These are phyloP conservation scores for Chaetomiaceae sp. DNA, from an alignment of 2,329 filamentous ascomycete species.

Conservation along the genomic window DNA sequence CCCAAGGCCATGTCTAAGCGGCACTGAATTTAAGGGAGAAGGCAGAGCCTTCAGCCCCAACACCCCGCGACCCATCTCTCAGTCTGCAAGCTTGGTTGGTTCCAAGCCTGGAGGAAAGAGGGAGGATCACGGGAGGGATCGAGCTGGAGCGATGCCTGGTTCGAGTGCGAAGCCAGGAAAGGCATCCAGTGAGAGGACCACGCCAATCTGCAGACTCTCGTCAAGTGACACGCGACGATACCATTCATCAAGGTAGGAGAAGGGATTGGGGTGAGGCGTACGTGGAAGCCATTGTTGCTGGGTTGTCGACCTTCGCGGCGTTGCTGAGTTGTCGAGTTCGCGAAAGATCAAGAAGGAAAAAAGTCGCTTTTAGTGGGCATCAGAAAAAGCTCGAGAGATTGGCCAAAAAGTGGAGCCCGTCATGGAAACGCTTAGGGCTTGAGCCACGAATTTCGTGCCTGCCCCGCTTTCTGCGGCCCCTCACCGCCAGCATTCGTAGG, in stretches of 20 bases:
- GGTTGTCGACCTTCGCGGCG: conserved; percentile 30
- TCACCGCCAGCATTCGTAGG: conserved; percentile 26
- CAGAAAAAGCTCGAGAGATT: conserved; percentile 15
- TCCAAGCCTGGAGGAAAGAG: conserved; percentile 45
- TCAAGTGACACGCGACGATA: conserved; percentile 27
- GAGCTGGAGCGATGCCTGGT: conserved; percentile 60
- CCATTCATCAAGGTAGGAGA: conserved; percentile 21
- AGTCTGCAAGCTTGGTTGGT: conserved; percentile 38
- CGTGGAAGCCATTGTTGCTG: conserved; percentile 35
- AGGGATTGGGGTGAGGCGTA: conserved; percentile 24
- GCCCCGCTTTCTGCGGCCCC: conserved; percentile 20
- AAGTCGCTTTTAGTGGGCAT: conserved; percentile 17
- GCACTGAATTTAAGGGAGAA: conserved; percentile 78
- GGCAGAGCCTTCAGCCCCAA: conserved; percentile 67
- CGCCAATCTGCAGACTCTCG: conserved; percentile 64
- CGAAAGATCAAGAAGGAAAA: conserved; percentile 8
- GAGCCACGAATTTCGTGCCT: conserved; percentile 9
- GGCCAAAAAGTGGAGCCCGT: conserved; percentile 18
- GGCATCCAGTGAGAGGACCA: conserved; percentile 74
- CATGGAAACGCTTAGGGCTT: conserved; percentile 27
- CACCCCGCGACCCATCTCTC: conserved; percentile 63
- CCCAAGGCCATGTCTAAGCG: conserved; percentile 37
- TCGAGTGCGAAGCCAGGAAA: conserved; percentile 37
- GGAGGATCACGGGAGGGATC: conserved; percentile 65
- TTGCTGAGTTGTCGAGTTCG: conserved; percentile 24